phyloP scores from a whole-genome alignment of 164 flowering plant genomes.

The Vitis vinifera region DNA sequence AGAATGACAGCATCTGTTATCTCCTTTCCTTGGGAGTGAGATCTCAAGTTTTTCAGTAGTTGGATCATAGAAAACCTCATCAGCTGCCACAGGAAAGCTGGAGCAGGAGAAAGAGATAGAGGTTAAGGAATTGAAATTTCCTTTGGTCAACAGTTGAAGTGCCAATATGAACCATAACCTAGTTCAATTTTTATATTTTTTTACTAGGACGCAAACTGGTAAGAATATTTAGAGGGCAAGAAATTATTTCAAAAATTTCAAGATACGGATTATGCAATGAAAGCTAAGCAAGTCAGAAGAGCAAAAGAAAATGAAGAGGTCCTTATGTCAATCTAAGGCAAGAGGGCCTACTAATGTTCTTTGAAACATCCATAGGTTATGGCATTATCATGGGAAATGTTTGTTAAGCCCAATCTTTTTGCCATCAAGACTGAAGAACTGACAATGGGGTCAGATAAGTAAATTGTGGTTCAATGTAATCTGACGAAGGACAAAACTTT shows the following conservation, averaged over 20 bases:
- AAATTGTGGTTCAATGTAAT: too few relatives aligned
- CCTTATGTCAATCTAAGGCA: neutral
- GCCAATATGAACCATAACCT: too few relatives aligned
- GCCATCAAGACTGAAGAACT: too few relatives aligned
- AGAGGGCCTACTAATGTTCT: neutral
- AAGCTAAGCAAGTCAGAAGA: neutral
- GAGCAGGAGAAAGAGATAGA: conserved; percentile 3
- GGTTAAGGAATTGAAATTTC: neutral
- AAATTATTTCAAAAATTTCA: too few relatives aligned
- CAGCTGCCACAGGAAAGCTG: conserved; percentile 67
- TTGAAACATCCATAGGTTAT: neutral
- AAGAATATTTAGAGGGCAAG: neutral
- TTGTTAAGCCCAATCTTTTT: too few relatives aligned
- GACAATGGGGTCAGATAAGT: neutral
- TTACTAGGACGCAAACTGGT: too few relatives aligned
- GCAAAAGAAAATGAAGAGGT: neutral
- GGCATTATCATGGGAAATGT: neutral
- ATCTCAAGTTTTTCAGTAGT: conserved; percentile 56
- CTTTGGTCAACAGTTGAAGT: too few relatives aligned
- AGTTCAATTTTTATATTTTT: too few relatives aligned
- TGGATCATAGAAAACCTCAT: conserved; percentile 73
- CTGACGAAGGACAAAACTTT: too few relatives aligned
- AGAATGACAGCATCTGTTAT: conserved; percentile 60
- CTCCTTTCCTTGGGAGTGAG: conserved; percentile 58
- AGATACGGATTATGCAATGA: too few relatives aligned